Percentiles rank a stretch among this genome's conserved stretches.
Evolutionary conservation across 257 asterid species (phyloP).

Genomic region (Petrea volubilis): DNA sequence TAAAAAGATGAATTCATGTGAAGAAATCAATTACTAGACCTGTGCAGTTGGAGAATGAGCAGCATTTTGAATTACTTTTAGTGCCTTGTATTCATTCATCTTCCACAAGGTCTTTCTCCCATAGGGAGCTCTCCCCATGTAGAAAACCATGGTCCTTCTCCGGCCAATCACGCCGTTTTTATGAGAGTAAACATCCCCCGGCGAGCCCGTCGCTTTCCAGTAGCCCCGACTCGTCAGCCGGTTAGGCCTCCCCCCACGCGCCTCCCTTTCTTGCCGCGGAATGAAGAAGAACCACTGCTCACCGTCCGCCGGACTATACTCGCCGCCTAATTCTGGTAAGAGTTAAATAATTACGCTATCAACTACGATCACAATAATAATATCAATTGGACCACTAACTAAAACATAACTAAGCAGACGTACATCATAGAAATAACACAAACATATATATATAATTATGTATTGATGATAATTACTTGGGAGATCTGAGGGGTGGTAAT

Average conservation of each 20-base stretch:
- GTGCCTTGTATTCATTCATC: conserved; percentile 50
- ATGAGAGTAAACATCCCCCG: conserved; percentile 46
- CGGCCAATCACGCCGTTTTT: conserved; percentile 34
- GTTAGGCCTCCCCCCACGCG: conserved; percentile 49
- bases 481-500: conserved; percentile 46
- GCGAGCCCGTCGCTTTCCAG: conserved; percentile 65
- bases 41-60: conserved; percentile 30
- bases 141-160: conserved; percentile 56
- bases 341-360: neutral
- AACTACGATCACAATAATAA: neutral
- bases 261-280: conserved; percentile 51
- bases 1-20: too few species aligned
- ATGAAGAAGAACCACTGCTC: conserved; percentile 64
- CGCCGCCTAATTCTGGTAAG: conserved; percentile 45
- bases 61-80: conserved; percentile 13
- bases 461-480: conserved; percentile 29
- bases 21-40: conserved; percentile 16
- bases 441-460: neutral
- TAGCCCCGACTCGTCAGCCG: conserved; percentile 48
- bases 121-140: conserved; percentile 47
- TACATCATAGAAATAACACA: neutral
- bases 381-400: too few species aligned
- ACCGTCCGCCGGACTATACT: conserved; percentile 19
- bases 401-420: too few species aligned
- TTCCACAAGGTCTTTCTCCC: conserved; percentile 54